A percentile compares a stretch with the other conserved stretches of the same genome.
Conservation (phyloP, 495 filamentous ascomycete genomes). For the Neohortaea acidophila region DNA sequence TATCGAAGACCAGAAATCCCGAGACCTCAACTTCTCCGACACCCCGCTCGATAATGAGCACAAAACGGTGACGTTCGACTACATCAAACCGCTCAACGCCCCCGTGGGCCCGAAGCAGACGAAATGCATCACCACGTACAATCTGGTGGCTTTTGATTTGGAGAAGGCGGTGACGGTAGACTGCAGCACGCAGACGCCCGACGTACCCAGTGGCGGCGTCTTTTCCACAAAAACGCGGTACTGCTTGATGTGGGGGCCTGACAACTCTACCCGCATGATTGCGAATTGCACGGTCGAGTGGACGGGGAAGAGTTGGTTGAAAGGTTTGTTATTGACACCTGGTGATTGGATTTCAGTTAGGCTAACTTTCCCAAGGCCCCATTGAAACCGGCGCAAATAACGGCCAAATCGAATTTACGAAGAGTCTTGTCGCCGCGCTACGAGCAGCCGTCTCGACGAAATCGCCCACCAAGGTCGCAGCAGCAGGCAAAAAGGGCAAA, state of each 20-base stretch:
- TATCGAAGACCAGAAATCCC: slow-evolving; percentile 71
- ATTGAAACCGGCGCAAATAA: slow-evolving; percentile 94
- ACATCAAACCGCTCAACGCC: slow-evolving; percentile 77
- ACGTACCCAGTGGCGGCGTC: slow-evolving; percentile 86
- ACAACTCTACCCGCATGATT: slow-evolving; percentile 66
- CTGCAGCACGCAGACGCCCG: slow-evolving; percentile 67
- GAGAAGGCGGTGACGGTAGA: slow-evolving; percentile 67
- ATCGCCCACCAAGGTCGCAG: slow-evolving; percentile 33
- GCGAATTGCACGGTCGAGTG: slow-evolving; percentile 86
- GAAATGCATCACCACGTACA: slow-evolving; percentile 81
- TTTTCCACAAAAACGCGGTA: slow-evolving; percentile 88
- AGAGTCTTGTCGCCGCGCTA: slow-evolving; percentile 57
- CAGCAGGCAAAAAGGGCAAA: slow-evolving; percentile 31
- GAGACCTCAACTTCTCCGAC: slow-evolving; percentile 67
- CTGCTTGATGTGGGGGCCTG: slow-evolving; percentile 79
- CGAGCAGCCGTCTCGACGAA: slow-evolving; percentile 54
- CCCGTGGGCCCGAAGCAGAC: slow-evolving; percentile 88
- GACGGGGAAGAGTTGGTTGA: slow-evolving; percentile 96
- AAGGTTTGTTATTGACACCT: slow-evolving; percentile 44
- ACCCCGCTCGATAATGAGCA: slow-evolving; percentile 60
- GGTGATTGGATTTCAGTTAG: slow-evolving; percentile 16
- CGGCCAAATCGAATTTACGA: slow-evolving; percentile 67
- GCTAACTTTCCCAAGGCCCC: slow-evolving; percentile 40
- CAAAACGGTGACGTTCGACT: slow-evolving; percentile 60
- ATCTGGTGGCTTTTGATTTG: slow-evolving; percentile 63